Conservation (phyloP, 371 early-diverging fungal species). For the Sporodiniella umbellata region DNA sequence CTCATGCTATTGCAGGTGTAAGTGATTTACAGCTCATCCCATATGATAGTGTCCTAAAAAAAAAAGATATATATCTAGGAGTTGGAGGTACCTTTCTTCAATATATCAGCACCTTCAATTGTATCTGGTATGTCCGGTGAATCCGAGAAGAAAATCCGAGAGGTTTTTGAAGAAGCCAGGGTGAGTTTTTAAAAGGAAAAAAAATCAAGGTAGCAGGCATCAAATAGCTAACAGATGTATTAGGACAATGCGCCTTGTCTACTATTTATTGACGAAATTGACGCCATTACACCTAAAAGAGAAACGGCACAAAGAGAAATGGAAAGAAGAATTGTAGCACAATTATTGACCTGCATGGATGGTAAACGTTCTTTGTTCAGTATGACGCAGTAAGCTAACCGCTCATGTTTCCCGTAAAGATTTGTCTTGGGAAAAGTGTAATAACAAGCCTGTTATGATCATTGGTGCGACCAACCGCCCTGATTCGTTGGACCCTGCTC, state of each 20-base stretch:
- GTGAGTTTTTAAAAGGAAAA: conserved; percentile 29
- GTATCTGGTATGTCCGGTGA: conserved; percentile 99
- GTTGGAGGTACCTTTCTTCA: conserved; percentile 90
- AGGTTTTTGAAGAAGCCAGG: conserved; percentile 96
- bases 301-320: conserved; percentile 99
- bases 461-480: conserved; percentile 99
- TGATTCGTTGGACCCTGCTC: conserved; percentile 96
- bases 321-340: conserved; percentile 99
- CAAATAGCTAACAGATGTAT: too few species aligned
- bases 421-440: conserved; percentile 81
- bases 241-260: conserved; percentile 82
- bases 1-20: conserved; percentile 97
- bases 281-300: conserved; percentile 99
- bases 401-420: conserved; percentile 32
- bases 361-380: conserved; percentile 42
- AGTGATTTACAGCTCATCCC: conserved; percentile 13
- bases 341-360: conserved; percentile 98
- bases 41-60: conserved; percentile 15
- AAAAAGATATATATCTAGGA: conserved; percentile 53
- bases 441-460: conserved; percentile 91
- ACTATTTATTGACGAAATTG: conserved; percentile 99
- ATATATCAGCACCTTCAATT: conserved; percentile 98
- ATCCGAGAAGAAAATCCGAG: conserved; percentile 98
- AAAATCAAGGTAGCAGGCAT: too few species aligned
- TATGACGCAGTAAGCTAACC: not conserved